Conservation (phyloP, 176 grass and related monocot species). For the Triticum turgidum region DNA sequence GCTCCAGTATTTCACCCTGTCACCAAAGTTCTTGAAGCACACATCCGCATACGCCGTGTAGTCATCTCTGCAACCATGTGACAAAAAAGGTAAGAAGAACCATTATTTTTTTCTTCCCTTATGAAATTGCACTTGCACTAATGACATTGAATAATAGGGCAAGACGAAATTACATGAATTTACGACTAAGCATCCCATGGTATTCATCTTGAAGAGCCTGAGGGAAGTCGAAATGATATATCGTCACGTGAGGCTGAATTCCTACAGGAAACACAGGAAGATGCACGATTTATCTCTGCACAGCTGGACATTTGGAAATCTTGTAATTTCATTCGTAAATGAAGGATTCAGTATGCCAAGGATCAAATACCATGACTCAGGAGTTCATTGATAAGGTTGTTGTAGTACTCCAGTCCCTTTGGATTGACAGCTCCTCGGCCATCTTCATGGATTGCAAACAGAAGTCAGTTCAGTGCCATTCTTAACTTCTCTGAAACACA, state of each 20-base stretch:
- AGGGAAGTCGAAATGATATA: constrained; percentile 90
- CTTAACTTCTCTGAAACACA: not conserved
- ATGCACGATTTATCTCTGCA: not conserved
- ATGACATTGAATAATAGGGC: not conserved
- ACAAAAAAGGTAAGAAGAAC: not conserved
- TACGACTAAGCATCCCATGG: constrained; percentile 58
- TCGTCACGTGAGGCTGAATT: constrained; percentile 85
- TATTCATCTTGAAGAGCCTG: constrained; percentile 85
- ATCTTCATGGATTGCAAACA: constrained; percentile 45
- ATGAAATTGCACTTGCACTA: not conserved
- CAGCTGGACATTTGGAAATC: not conserved
- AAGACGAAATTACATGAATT: constrained; percentile 61
- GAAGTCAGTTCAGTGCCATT: not conserved
- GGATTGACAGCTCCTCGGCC: constrained; percentile 79
- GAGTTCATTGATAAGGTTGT: constrained; percentile 86
- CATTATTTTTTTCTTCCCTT: not conserved
- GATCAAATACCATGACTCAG: constrained; percentile 53
- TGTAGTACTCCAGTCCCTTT: constrained; percentile 82
- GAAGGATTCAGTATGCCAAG: not conserved
- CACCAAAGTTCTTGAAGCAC: constrained; percentile 86
- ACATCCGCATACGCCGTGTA: constrained; percentile 78
- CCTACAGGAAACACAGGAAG: constrained; percentile 45
- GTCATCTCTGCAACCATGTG: constrained; percentile 63
- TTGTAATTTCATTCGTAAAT: not conserved
- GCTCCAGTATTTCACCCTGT: constrained; percentile 85